These are phyloP conservation scores for Diaporthe citri DNA, from an alignment of 2,329 filamentous ascomycete genomes.

Conservation along the genomic window DNA sequence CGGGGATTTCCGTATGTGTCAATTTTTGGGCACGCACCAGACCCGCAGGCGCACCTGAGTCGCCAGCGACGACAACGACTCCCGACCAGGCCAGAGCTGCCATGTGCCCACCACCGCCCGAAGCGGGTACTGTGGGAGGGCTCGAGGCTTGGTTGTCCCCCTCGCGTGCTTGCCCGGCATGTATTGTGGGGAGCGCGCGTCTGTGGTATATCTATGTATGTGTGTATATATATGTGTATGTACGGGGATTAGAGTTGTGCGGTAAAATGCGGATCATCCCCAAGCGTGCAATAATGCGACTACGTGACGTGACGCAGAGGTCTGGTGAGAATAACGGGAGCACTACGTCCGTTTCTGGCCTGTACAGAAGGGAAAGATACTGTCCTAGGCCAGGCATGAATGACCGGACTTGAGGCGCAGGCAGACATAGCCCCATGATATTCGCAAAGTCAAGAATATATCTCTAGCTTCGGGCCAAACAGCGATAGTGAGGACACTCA, in stretches of 20 bases:
- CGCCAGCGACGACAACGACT: background rate
- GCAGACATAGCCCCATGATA: background rate
- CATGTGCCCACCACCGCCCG: background rate
- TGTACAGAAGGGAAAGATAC: background rate
- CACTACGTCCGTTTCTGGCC: background rate
- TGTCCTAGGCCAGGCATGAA: background rate
- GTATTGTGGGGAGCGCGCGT: background rate
- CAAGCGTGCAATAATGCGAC: background rate
- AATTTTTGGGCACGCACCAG: background rate
- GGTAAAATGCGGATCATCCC: slow-evolving; percentile 13
- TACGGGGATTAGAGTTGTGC: slow-evolving; percentile 8
- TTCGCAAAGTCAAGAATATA: background rate
- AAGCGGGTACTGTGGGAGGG: slow-evolving; percentile 9
- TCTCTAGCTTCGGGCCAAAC: background rate
- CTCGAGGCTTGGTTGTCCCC: background rate
- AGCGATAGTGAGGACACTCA: background rate
- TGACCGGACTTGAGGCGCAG: background rate
- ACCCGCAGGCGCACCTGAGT: slow-evolving; percentile 7
- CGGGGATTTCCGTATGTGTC: slow-evolving; percentile 17
- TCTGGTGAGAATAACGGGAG: background rate
- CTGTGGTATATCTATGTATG: background rate
- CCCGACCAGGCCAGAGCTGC: background rate
- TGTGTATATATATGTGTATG: background rate
- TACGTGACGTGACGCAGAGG: slow-evolving; percentile 4
- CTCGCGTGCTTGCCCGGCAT: background rate